Evolutionary conservation across 1,284 basidiomycete genomes (phyloP).

Genomic region (Caloboletus firmus): DNA sequence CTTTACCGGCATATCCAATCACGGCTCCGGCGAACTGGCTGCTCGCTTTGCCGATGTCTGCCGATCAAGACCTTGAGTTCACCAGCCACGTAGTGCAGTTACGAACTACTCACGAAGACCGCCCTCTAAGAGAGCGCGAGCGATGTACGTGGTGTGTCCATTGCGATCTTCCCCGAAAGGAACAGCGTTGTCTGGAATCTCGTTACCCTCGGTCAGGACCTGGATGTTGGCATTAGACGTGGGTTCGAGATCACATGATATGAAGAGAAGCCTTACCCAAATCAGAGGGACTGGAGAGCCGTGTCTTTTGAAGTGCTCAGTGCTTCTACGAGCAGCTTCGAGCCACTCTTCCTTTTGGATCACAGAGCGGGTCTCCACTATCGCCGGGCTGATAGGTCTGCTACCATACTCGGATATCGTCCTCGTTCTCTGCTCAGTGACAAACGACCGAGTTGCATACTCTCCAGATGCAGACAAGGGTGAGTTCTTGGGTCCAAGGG

Average conservation of each 20-base stretch:
- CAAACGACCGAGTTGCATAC: background rate
- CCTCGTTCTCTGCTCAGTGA: constrained; percentile 20
- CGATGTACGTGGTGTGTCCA: constrained; percentile 30
- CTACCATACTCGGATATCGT: constrained; percentile 22
- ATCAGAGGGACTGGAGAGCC: constrained; percentile 34
- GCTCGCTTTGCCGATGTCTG: constrained; percentile 34
- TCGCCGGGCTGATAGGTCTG: constrained; percentile 19
- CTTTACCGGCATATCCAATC: constrained; percentile 31
- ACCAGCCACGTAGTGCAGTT: background rate
- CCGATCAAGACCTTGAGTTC: background rate
- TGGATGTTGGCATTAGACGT: background rate
- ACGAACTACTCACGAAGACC: constrained; percentile 25
- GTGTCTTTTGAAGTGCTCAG: constrained; percentile 30
- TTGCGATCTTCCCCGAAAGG: constrained; percentile 36
- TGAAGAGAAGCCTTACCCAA: constrained; percentile 20
- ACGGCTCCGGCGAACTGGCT: constrained; percentile 29
- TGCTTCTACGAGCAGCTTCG: constrained; percentile 29
- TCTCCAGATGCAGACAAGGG: constrained; percentile 16
- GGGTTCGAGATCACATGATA: background rate
- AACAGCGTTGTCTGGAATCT: constrained; percentile 34
- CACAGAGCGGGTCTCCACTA: constrained; percentile 12
- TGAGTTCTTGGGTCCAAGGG: constrained; percentile 5
- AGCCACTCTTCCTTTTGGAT: constrained; percentile 33
- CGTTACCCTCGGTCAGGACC: constrained; percentile 33
- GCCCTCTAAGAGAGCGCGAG: constrained; percentile 35